phyloP scores from a whole-genome alignment of 1,284 basidiomycete genomes.

The Puccinia coronata region DNA sequence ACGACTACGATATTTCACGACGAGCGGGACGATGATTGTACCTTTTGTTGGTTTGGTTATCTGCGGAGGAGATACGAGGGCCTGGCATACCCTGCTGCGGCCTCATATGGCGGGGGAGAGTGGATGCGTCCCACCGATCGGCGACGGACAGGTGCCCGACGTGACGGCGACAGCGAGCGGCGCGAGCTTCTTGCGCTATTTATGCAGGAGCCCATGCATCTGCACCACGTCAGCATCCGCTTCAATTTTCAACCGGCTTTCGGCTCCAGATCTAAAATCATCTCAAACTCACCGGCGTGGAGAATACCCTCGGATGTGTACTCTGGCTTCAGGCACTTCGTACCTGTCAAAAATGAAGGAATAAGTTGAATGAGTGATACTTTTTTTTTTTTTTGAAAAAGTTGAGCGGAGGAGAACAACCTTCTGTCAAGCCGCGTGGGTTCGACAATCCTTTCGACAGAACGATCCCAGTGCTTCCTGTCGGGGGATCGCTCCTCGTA shows the following conservation, averaged over 20 bases:
- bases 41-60: no score
- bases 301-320: background rate
- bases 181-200: slow-evolving; percentile 3
- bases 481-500: background rate
- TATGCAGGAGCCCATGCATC: background rate
- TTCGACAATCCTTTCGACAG: slow-evolving; percentile 1
- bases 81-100: background rate
- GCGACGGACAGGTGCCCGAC: background rate
- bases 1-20: no score
- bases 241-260: no score
- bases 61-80: slow-evolving; percentile 20
- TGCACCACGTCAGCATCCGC: no score
- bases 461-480: background rate
- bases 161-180: slow-evolving; percentile 10
- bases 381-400: background rate
- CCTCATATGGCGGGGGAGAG: background rate
- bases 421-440: background rate
- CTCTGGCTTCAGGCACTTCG: background rate
- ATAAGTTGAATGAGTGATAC: background rate
- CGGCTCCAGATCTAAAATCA: no score
- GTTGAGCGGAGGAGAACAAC: background rate
- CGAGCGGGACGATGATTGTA: no score
- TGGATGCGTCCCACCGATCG: background rate
- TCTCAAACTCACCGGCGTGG: slow-evolving; percentile 11
- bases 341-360: background rate